These are phyloP conservation scores for Pouteria glomerata DNA, from an alignment of 148 eudicot genomes.

Conservation along the genomic window DNA sequence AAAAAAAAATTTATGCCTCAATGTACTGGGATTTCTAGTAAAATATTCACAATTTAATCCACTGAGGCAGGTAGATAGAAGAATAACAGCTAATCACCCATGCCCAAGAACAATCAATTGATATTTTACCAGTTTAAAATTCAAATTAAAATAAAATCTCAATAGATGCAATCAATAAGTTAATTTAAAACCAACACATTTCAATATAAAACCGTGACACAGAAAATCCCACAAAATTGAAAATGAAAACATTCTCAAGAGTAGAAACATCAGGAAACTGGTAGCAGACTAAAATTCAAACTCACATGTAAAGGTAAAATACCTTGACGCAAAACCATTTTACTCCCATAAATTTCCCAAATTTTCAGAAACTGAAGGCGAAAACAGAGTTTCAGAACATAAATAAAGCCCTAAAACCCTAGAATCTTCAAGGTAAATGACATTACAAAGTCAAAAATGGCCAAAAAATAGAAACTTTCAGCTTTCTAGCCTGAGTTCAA, in stretches of 20 bases:
- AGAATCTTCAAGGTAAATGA: not conserved
- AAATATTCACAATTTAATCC: not conserved
- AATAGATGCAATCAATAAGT: not conserved
- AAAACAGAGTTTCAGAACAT: no score
- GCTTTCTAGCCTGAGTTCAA: not conserved
- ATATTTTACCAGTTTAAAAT: not conserved
- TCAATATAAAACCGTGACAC: not conserved
- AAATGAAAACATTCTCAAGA: not conserved
- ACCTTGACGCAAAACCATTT: no score
- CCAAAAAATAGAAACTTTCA: not conserved
- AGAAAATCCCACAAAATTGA: not conserved
- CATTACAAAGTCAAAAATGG: no score
- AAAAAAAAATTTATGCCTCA: no score
- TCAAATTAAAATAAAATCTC: not conserved
- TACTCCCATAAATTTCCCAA: no score
- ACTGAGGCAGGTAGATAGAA: not conserved
- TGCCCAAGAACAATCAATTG: not conserved
- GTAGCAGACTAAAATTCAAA: no score
- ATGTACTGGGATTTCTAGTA: not conserved
- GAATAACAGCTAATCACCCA: not conserved
- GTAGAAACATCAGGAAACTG: no score
- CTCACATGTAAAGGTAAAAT: no score
- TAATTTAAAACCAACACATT: not conserved
- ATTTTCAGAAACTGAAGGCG: no score
- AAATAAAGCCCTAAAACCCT: constrained; percentile 4